These are phyloP conservation scores for Fusarium penzigii DNA, from an alignment of 2,329 filamentous ascomycete genomes.

Conservation along the genomic window DNA sequence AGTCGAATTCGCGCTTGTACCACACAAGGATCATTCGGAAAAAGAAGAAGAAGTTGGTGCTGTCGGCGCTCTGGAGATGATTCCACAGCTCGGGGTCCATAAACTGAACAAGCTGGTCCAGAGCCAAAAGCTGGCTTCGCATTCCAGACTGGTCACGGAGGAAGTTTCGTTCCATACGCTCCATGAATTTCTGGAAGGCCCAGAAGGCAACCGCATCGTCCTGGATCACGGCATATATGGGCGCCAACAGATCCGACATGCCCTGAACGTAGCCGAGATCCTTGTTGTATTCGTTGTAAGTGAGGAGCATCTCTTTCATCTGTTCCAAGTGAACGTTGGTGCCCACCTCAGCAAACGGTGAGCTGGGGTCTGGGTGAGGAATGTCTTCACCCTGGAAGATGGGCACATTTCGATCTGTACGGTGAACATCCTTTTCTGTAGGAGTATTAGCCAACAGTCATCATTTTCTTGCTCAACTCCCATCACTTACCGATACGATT, in stretches of 20 bases:
- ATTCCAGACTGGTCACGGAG: constrained; percentile 94
- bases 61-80: constrained; percentile 86
- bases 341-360: constrained; percentile 87
- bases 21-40: constrained; percentile 98
- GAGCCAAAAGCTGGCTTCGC: constrained; percentile 84
- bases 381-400: constrained; percentile 96
- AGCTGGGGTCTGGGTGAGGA: constrained; percentile 93
- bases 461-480: not conserved
- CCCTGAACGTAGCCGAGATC: constrained; percentile 97
- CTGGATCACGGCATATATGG: constrained; percentile 95
- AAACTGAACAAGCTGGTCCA: constrained; percentile 93
- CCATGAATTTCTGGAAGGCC: constrained; percentile 95
- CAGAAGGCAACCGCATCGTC: constrained; percentile 97
- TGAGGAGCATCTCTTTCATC: constrained; percentile 98
- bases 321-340: constrained; percentile 98
- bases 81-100: constrained; percentile 94
- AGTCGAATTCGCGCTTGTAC: constrained; percentile 97
- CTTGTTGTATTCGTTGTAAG: constrained; percentile 97
- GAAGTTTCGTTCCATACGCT: constrained; percentile 97
- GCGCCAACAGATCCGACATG: constrained; percentile 95
- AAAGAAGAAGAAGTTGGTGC: constrained; percentile 99
- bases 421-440: constrained; percentile 96
- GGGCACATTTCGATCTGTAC: constrained; percentile 92
- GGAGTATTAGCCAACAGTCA: constrained; percentile 14
- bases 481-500: constrained; percentile 78